A percentile compares a stretch with the other conserved stretches of the same genome.
These are phyloP conservation scores for Metarhizium brunneum DNA, from an alignment of 2,329 filamentous ascomycete species.

Conservation along the genomic window DNA sequence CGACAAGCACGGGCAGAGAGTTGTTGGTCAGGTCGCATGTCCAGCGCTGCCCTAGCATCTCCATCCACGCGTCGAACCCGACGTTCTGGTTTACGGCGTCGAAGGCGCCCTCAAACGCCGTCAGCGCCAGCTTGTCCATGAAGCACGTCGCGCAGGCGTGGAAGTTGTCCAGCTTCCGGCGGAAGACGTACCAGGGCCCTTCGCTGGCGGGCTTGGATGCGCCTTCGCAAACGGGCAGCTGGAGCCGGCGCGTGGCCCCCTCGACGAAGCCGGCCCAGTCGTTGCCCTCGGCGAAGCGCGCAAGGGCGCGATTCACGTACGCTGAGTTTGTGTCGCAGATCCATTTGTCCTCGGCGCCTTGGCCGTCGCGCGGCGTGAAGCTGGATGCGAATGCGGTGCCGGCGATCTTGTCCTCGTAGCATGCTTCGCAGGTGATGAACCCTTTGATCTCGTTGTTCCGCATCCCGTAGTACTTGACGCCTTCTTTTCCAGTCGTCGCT, in stretches of 20 bases:
- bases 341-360: conserved; percentile 21
- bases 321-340: conserved; percentile 20
- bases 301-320: conserved; percentile 14
- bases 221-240: conserved; percentile 20
- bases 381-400: conserved; percentile 18
- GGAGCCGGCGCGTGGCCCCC: conserved; percentile 12
- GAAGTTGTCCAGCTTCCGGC: conserved; percentile 15
- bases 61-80: conserved; percentile 15
- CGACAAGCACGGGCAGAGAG: conserved; percentile 14
- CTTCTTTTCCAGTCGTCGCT: conserved; percentile 13
- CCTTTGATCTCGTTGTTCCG: conserved; percentile 17
- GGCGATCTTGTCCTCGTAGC: conserved; percentile 23
- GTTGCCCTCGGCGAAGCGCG: conserved; percentile 11
- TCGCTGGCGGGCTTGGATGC: conserved; percentile 12
- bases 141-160: conserved; percentile 25
- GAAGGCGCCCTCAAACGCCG: conserved; percentile 19
- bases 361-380: conserved; percentile 18
- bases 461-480: conserved; percentile 23
- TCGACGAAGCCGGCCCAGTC: conserved; percentile 23
- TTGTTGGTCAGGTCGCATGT: conserved; percentile 16
- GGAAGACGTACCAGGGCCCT: conserved; percentile 18
- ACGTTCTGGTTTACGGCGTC: conserved; percentile 9
- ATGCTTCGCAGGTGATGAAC: conserved; percentile 29
- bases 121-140: conserved; percentile 22
- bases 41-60: conserved; percentile 12